These are phyloP conservation scores for Forsythia viridissima DNA, from an alignment of 257 asterid genomes.

Conservation along the genomic window DNA sequence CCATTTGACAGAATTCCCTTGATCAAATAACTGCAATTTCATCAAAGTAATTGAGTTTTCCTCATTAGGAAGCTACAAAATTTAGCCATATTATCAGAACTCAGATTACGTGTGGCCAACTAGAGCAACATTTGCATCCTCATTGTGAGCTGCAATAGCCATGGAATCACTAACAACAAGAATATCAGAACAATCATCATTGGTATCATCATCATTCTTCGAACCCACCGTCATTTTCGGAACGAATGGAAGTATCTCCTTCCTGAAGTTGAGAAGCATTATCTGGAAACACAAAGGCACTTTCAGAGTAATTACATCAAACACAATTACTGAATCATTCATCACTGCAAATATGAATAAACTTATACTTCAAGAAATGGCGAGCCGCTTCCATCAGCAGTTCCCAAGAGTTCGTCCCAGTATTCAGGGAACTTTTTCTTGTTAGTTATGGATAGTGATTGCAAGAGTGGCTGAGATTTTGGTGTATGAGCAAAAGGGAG, in stretches of 20 bases:
- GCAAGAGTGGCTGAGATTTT: constrained; percentile 48
- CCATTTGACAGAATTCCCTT: constrained; percentile 55
- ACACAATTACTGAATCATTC: background rate
- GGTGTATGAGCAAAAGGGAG: constrained; percentile 71
- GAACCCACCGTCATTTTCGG: constrained; percentile 31
- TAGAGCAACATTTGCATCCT: constrained; percentile 87
- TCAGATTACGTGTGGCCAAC: constrained; percentile 68
- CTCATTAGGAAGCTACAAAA: background rate
- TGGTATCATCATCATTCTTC: constrained; percentile 23
- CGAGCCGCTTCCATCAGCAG: constrained; percentile 68
- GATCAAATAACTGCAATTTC: constrained; percentile 57
- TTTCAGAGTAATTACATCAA: constrained; percentile 12
- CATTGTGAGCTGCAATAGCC: constrained; percentile 89
- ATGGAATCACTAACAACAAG: constrained; percentile 71
- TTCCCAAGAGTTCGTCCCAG: constrained; percentile 85
- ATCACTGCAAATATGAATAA: background rate
- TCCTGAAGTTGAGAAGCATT: constrained; percentile 78
- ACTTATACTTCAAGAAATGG: constrained; percentile 64
- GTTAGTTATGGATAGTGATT: constrained; percentile 46
- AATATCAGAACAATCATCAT: constrained; percentile 74
- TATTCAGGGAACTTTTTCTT: constrained; percentile 54
- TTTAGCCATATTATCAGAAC: background rate
- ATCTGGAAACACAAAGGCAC: constrained; percentile 43
- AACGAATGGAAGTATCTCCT: constrained; percentile 74
- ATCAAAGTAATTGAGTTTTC: background rate